Evolutionary conservation across 129 eudicot genomes (phyloP).

Genomic region (Deinandra increscens): DNA sequence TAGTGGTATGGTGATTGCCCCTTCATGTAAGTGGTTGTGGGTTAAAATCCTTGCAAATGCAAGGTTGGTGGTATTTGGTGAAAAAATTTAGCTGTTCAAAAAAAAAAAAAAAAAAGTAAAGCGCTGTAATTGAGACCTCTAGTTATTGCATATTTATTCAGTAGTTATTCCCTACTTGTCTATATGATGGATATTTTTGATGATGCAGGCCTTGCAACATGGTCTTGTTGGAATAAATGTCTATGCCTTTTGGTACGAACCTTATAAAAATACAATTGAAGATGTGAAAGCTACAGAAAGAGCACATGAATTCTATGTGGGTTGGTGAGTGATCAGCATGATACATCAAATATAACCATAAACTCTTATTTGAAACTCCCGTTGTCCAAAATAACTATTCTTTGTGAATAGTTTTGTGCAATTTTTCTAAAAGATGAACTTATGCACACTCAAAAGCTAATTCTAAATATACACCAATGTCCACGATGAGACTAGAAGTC

Average conservation of each 20-base stretch:
- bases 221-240: constrained; percentile 61
- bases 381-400: too few relatives aligned
- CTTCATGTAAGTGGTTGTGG: too few relatives aligned
- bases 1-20: too few relatives aligned
- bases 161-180: constrained; percentile 11
- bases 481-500: too few relatives aligned
- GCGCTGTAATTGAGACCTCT: neutral
- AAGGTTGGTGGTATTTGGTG: too few relatives aligned
- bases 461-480: too few relatives aligned
- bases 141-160: neutral
- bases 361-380: neutral
- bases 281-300: constrained; percentile 58
- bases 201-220: constrained; percentile 56
- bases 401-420: too few relatives aligned
- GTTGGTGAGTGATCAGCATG: constrained; percentile 56
- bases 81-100: too few relatives aligned
- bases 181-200: constrained; percentile 15
- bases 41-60: too few relatives aligned
- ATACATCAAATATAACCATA: neutral
- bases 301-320: constrained; percentile 57
- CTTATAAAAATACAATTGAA: constrained; percentile 44
- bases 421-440: too few relatives aligned
- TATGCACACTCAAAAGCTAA: too few relatives aligned
- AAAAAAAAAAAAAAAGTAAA: too few relatives aligned
- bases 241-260: constrained; percentile 39